A percentile compares a stretch with the other conserved stretches of the same genome.
Evolutionary conservation across 2,329 filamentous ascomycete genomes (phyloP).

Genomic region (Verticillium albo-atrum): DNA sequence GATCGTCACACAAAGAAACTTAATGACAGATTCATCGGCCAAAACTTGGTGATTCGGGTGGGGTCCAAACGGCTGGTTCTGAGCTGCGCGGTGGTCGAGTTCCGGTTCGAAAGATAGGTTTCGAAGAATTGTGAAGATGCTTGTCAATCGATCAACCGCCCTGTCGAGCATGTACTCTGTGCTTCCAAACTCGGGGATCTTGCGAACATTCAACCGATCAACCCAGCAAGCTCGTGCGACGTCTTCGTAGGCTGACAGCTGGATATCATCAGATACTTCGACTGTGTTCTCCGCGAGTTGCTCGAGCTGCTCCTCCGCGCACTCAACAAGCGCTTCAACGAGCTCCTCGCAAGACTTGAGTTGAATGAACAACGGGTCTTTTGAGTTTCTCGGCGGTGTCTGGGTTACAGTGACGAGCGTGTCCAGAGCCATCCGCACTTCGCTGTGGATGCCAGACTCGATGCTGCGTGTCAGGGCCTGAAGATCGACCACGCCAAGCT

Average conservation of each 20-base stretch:
- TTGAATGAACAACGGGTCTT: conserved; percentile 60
- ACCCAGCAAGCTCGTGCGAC: conserved; percentile 71
- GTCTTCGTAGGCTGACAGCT: conserved; percentile 83
- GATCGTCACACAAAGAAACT: conserved; percentile 79
- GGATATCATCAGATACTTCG: conserved; percentile 82
- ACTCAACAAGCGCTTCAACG: conserved; percentile 82
- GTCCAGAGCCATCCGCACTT: conserved; percentile 87
- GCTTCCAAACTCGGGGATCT: conserved; percentile 70
- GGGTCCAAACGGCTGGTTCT: not conserved
- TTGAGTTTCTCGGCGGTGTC: conserved; percentile 43
- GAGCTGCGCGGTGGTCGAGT: not conserved
- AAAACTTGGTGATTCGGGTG: conserved; percentile 64
- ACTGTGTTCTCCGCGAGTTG: conserved; percentile 77
- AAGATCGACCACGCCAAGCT: conserved; percentile 86
- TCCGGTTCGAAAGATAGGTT: conserved; percentile 71
- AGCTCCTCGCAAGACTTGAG: conserved; percentile 80
- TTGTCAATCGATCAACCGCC: conserved; percentile 81
- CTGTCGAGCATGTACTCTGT: conserved; percentile 77
- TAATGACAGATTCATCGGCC: conserved; percentile 72
- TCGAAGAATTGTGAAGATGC: conserved; percentile 85
- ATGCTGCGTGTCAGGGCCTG: conserved; percentile 84
- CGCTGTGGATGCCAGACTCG: conserved; percentile 82
- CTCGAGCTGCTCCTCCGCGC: conserved; percentile 84
- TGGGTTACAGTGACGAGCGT: conserved; percentile 64
- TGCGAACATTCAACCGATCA: conserved; percentile 69